These are phyloP conservation scores for Mesembryanthemum crystallinum DNA, from an alignment of 148 eudicot genomes.

Conservation along the genomic window DNA sequence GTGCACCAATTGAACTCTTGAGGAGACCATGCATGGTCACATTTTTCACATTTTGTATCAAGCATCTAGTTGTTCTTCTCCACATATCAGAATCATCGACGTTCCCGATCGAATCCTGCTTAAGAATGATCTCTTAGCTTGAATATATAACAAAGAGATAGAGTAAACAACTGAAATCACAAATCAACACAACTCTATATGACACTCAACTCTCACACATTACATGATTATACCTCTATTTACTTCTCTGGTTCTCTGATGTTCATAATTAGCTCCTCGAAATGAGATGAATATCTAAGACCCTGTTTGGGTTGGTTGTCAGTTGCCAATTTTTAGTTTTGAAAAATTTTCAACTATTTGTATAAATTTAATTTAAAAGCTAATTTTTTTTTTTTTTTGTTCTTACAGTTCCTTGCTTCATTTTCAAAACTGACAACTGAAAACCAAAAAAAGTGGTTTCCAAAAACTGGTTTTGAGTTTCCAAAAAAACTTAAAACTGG, in stretches of 20 bases:
- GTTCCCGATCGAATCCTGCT: neutral
- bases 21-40: conserved; percentile 4
- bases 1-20: neutral
- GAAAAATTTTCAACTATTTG: no score
- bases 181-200: neutral
- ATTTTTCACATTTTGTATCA: conserved; percentile 6
- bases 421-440: no score
- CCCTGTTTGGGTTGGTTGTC: no score
- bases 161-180: neutral
- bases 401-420: no score
- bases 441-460: no score
- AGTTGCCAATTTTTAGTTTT: no score
- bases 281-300: neutral
- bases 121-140: neutral
- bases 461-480: no score
- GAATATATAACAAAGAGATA: neutral
- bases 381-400: no score
- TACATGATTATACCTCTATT: neutral
- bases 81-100: neutral
- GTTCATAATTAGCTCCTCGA: conserved; percentile 7
- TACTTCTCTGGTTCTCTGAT: neutral
- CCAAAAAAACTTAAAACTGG: no score
- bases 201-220: neutral
- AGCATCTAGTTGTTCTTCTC: neutral
- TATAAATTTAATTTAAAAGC: no score